phyloP scores from a whole-genome alignment of 139 green algal species.

The Klebsormidium nitens region DNA sequence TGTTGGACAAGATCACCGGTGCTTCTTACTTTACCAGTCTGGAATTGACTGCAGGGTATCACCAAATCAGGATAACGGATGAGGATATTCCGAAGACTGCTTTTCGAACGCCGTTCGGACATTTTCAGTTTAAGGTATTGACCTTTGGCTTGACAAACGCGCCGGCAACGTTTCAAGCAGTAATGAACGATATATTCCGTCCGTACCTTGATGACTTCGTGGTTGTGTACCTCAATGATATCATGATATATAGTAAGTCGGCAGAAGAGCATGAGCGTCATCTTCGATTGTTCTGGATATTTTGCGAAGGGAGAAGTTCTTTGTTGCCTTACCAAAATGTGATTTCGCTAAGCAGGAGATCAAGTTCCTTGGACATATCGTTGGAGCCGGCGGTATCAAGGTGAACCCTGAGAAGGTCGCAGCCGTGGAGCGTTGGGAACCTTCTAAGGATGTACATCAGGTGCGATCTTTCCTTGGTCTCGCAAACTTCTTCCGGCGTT shows the following conservation, averaged over 20 bases:
- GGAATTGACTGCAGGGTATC: slow-evolving; percentile 19
- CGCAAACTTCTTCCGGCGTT: slow-evolving; percentile 46
- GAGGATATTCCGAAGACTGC: slow-evolving; percentile 32
- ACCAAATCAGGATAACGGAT: slow-evolving; percentile 21
- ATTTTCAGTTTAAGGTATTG: slow-evolving; percentile 48
- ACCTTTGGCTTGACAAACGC: slow-evolving; percentile 54
- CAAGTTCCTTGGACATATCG: slow-evolving; percentile 45
- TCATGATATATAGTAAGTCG: slow-evolving; percentile 48
- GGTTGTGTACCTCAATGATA: slow-evolving; percentile 63
- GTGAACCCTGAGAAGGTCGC: slow-evolving; percentile 30
- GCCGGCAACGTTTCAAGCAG: slow-evolving; percentile 44
- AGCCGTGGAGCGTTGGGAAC: neutral
- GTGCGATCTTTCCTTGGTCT: slow-evolving; percentile 25
- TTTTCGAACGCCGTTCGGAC: slow-evolving; percentile 20
- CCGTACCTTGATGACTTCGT: slow-evolving; percentile 42
- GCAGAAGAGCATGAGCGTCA: slow-evolving; percentile 47
- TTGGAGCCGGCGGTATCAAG: slow-evolving; percentile 30
- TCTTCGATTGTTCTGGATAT: slow-evolving; percentile 43
- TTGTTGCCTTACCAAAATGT: slow-evolving; percentile 47
- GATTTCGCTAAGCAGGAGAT: slow-evolving; percentile 39
- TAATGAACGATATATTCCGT: slow-evolving; percentile 44
- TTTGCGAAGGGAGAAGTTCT: slow-evolving; percentile 30
- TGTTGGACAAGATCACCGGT: neutral
- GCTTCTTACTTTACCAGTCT: slow-evolving; percentile 7
- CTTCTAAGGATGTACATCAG: neutral